A percentile compares a stretch with the other conserved stretches of the same genome.
These are phyloP conservation scores for Flaveria brownii DNA, from an alignment of 129 eudicot species.

Conservation along the genomic window DNA sequence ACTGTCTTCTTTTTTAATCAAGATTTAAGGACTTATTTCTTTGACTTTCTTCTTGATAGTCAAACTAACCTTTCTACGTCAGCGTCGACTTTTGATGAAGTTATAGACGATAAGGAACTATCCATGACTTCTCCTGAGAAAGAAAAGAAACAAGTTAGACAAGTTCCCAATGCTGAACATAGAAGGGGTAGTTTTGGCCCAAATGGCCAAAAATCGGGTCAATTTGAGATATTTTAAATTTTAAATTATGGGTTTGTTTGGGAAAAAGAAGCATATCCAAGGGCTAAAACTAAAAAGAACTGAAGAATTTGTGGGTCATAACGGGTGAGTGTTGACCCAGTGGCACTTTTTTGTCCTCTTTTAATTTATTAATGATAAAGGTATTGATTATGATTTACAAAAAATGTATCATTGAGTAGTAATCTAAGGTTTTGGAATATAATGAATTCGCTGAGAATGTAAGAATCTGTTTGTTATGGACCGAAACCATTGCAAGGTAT, in stretches of 20 bases:
- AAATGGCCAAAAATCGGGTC: neutral
- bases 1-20: constrained; percentile 14
- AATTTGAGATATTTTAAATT: neutral
- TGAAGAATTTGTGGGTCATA: neutral
- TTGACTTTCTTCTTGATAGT: constrained; percentile 23
- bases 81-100: constrained; percentile 42
- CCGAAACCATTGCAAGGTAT: too few species aligned
- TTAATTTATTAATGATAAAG: neutral
- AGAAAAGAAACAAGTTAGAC: constrained; percentile 28
- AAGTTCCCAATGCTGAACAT: constrained; percentile 16
- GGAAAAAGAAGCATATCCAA: neutral
- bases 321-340: neutral
- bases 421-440: neutral
- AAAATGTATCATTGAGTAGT: neutral
- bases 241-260: neutral
- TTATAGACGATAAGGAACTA: constrained; percentile 43
- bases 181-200: neutral
- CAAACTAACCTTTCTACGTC: constrained; percentile 71
- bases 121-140: constrained; percentile 74
- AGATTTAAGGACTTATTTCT: constrained; percentile 2
- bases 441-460: neutral
- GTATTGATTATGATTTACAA: neutral
- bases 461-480: neutral
- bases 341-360: neutral
- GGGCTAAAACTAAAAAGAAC: neutral